Base-by-base conservation (phyloP, 2,329 filamentous ascomycete species). In the Ceratocystiopsis sp. region DNA sequence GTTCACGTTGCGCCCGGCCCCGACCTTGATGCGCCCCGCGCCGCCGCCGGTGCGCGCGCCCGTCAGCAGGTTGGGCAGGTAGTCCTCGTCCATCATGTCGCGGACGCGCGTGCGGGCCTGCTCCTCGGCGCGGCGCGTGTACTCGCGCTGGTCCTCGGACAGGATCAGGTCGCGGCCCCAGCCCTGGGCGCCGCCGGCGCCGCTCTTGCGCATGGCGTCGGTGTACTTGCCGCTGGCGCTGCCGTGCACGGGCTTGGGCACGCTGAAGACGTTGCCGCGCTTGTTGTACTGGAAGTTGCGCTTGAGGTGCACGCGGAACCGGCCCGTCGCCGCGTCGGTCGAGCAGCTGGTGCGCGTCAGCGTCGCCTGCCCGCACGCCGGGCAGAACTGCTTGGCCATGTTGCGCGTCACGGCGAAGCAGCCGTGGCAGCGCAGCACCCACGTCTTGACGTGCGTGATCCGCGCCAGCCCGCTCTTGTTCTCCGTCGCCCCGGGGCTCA, bases 281-380 rank as follows among this genome's bases (percentile, higher is more conserved):
- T 81, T 93, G 62, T 94, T 96, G 79, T 80, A 94, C 63, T 95
- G 85, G 68, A 91, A 94, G 60, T 94, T 94, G 61, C 78, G 80
- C 68, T 93, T 93, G 46, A 98, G 67, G 57, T 95, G 84, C 46
- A 98, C 62, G 46, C 73, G 78, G 64, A 95, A 93, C 53, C 79
- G 75, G 42, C 91, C 91, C 41, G 77, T 72, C 21, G 76, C 67
- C 12, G 45, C 43, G 54, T 87, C 80, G 4, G 86, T 95, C 25
- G 81, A 82, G 69, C 87, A 95, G 19, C 80, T 80, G 0, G 87
- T 82, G 48, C 89, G 77, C 9, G 80, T 85, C 19, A 98, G 69
- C 0, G 87, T 89, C 2, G 84, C 72, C 57, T 93, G 85, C 13
- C 91, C 91, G 59, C 91, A 98, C 41, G 79, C 74, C 2, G 84